Evolutionary conservation across 169 alveolate species (phyloP).

Genomic region (Condylostoma magnum): DNA sequence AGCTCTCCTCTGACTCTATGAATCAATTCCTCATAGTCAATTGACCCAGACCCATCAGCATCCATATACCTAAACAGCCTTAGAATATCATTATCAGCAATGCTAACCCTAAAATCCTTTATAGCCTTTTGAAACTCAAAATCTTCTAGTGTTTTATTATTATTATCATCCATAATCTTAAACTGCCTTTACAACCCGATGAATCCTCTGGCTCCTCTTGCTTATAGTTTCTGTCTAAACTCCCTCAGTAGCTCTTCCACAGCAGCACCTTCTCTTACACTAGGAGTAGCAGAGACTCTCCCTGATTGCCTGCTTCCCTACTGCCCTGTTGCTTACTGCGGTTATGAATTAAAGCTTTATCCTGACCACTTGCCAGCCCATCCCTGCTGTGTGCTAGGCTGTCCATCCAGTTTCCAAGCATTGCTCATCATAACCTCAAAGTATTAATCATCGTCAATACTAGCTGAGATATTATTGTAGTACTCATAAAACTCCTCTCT

Average conservation of each 20-base stretch:
- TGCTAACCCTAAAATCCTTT: slow-evolving; percentile 45
- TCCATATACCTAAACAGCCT: slow-evolving; percentile 64
- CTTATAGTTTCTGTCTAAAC: slow-evolving; percentile 48
- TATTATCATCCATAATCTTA: slow-evolving; percentile 57
- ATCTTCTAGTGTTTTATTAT: slow-evolving; percentile 34
- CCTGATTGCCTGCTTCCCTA: too few species aligned
- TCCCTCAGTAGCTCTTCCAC: slow-evolving; percentile 35
- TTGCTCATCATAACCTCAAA: slow-evolving; percentile 66
- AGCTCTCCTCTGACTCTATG: slow-evolving; percentile 70
- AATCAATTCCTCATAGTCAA: slow-evolving; percentile 73
- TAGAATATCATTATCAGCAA: slow-evolving; percentile 44
- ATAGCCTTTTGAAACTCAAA: slow-evolving; percentile 49
- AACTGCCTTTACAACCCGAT: slow-evolving; percentile 51
- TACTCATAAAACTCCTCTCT: slow-evolving; percentile 73
- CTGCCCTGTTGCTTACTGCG: too few species aligned
- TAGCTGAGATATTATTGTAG: slow-evolving; percentile 65
- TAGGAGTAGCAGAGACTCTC: too few species aligned
- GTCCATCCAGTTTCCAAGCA: slow-evolving; percentile 66
- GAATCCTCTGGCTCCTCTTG: slow-evolving; percentile 67
- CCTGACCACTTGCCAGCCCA: slow-evolving; percentile 29
- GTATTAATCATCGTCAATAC: slow-evolving; percentile 71
- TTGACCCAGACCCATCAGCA: slow-evolving; percentile 56
- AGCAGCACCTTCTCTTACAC: too few species aligned
- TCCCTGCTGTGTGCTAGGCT: neutral
- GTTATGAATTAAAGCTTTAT: too few species aligned